phyloP scores from a whole-genome alignment of 495 filamentous ascomycete genomes.

The Gamarada debralockiae region DNA sequence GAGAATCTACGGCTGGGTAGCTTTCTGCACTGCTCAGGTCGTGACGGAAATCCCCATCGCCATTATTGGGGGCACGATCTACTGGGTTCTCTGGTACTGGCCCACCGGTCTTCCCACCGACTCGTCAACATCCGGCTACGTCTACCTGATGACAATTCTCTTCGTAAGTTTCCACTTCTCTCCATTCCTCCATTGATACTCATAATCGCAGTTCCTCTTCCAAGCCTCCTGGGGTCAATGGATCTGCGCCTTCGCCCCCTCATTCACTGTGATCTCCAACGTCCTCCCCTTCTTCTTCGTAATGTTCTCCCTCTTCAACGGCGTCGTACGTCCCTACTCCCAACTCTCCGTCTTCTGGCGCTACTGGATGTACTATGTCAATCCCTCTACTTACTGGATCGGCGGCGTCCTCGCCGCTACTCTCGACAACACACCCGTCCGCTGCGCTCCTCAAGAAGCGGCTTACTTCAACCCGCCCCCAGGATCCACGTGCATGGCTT shows the following conservation, averaged over 20 bases:
- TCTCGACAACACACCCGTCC: constrained; percentile 49
- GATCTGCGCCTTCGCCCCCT: constrained; percentile 53
- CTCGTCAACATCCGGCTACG: constrained; percentile 68
- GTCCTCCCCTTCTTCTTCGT: constrained; percentile 76
- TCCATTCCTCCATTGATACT: not conserved
- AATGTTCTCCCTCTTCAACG: constrained; percentile 72
- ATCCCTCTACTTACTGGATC: constrained; percentile 55
- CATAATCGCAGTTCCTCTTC: constrained; percentile 53
- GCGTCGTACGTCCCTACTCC: constrained; percentile 60
- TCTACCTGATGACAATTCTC: constrained; percentile 78
- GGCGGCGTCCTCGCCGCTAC: constrained; percentile 56
- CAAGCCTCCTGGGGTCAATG: constrained; percentile 32
- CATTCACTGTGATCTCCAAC: constrained; percentile 78
- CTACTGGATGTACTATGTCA: constrained; percentile 76
- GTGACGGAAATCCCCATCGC: constrained; percentile 73
- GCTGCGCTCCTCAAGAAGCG: constrained; percentile 61
- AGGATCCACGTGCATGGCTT: constrained; percentile 53
- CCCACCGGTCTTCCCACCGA: constrained; percentile 67
- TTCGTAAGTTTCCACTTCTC: constrained; percentile 49
- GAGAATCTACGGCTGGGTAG: constrained; percentile 78
- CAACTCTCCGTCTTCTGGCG: constrained; percentile 69
- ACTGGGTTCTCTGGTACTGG: constrained; percentile 79
- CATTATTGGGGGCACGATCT: constrained; percentile 59
- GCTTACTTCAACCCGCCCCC: constrained; percentile 49
- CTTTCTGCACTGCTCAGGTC: constrained; percentile 74